phyloP scores from a whole-genome alignment of 495 filamentous ascomycete species.

The Aspergillus hancockii region DNA sequence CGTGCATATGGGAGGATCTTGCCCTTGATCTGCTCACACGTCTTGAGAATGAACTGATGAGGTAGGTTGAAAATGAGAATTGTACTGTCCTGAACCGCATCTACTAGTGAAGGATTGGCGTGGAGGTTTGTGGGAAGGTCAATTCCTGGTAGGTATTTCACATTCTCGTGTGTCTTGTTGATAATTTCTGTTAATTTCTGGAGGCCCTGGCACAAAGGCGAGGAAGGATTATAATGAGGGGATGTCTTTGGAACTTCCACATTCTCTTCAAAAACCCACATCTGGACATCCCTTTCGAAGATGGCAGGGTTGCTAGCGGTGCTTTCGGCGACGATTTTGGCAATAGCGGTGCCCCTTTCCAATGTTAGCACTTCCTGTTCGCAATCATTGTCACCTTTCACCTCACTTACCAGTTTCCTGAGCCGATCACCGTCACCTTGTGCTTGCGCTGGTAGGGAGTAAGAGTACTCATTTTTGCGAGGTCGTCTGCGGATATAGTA shows the following conservation, averaged over 20 bases:
- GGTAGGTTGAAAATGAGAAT: constrained; percentile 97
- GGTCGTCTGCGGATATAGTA: background rate
- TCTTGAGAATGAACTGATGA: constrained; percentile 92
- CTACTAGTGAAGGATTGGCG: constrained; percentile 83
- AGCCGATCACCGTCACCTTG: constrained; percentile 92
- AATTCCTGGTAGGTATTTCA: constrained; percentile 93
- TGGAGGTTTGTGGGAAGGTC: constrained; percentile 80
- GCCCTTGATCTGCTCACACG: constrained; percentile 82
- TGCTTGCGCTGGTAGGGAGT: constrained; percentile 65
- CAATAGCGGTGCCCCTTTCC: constrained; percentile 86
- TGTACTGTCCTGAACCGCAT: constrained; percentile 77
- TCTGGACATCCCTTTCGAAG: constrained; percentile 88
- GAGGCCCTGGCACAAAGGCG: constrained; percentile 56
- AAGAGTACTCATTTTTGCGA: constrained; percentile 43
- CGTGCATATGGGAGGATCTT: constrained; percentile 89
- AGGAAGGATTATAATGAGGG: constrained; percentile 57
- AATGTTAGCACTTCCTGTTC: constrained; percentile 10
- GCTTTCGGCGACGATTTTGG: constrained; percentile 96
- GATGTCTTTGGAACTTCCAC: constrained; percentile 68
- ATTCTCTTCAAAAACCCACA: constrained; percentile 96
- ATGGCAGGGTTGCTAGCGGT: constrained; percentile 70
- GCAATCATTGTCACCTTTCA: constrained; percentile 1
- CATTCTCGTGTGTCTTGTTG: constrained; percentile 91
- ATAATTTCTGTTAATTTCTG: constrained; percentile 89
- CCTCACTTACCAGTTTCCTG: constrained; percentile 83